Conservation (phyloP, 2,329 filamentous ascomycete genomes). For the Thermomyces lanuginosus region DNA sequence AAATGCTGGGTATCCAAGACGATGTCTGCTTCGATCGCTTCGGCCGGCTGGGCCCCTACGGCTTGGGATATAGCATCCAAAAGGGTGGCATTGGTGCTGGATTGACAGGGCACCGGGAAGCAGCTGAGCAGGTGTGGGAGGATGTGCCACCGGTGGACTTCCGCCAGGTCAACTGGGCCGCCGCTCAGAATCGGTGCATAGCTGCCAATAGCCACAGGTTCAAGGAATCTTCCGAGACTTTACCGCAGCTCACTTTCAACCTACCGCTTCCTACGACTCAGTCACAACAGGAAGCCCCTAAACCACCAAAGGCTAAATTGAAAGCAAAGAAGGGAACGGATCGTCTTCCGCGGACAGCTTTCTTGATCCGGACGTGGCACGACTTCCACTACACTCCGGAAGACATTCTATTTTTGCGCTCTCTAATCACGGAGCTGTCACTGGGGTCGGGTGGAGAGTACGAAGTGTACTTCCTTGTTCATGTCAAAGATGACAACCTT, state of each 20-base stretch:
- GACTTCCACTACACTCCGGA: conserved; percentile 65
- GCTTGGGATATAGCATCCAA: conserved; percentile 65
- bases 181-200: conserved; percentile 58
- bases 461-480: conserved; percentile 64
- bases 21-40: conserved; percentile 89
- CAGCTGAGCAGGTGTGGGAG: conserved; percentile 64
- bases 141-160: conserved; percentile 59
- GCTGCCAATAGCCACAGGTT: conserved; percentile 56
- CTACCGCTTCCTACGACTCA: conserved; percentile 18
- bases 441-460: conserved; percentile 70
- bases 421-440: conserved; percentile 62
- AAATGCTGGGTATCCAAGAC: conserved; percentile 58
- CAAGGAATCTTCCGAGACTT: conserved; percentile 20
- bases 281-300: conserved; percentile 7
- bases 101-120: conserved; percentile 67
- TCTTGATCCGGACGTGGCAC: conserved; percentile 66
- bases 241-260: conserved; percentile 18
- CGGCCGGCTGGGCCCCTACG: conserved; percentile 76
- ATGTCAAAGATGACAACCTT: conserved; percentile 62
- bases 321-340: conserved; percentile 11
- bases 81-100: conserved; percentile 73
- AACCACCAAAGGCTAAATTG: conserved; percentile 9
- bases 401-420: conserved; percentile 63
- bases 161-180: conserved; percentile 59
- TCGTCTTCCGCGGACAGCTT: conserved; percentile 44